Base-by-base conservation (phyloP, 148 eudicot species). In the Amaranthus cruentus region DNA sequence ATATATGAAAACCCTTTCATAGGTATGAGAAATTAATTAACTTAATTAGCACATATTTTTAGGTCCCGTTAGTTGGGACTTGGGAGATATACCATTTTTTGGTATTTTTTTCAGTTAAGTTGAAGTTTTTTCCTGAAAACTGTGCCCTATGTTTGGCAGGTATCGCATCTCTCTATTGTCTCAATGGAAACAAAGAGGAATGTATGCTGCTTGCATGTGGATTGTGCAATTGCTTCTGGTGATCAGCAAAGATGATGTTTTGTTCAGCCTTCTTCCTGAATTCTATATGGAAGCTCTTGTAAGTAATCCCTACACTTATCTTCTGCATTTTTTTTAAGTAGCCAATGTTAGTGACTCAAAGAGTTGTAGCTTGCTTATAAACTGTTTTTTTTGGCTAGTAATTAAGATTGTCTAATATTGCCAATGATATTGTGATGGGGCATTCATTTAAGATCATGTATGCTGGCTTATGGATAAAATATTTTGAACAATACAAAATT, bases 141-240 rank as follows among this genome's bases (percentile, higher is more conserved):
- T 4, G 15, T 69, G 7, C 68, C 4, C 12, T 71, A 21, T 78
- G 75, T 65, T 59, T 79, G 56, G 74, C 75, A 93, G 98, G 98
- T 93, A 88, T 58, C 98, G 97, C 10, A 76, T 93, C 64, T 85
- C 93, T 78, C 84, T 93, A 71, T 83, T 88, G 65, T 84, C 97
- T 53, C 90, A 84, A 66, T 93, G 98, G 98, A 93, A 93, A 83
- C 97, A 91, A 81, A 85, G 97, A 79, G 98, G 97, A 72, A 91
- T 93, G 90, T 93, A 86, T 85, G 97, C 98, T 73, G 76, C 88
- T 55, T 93, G 98, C 87, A 89, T 88, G 88, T 86, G 91, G 85
- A 85, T 83, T 66, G 98, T 89, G 69, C 98, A 93, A 78, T 80
- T 93, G 81, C 97, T 93, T 83, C 86, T 93, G 57, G 82, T 89